Conservation (phyloP, 176 grass and related monocot species). For the Oryza officinalis region DNA sequence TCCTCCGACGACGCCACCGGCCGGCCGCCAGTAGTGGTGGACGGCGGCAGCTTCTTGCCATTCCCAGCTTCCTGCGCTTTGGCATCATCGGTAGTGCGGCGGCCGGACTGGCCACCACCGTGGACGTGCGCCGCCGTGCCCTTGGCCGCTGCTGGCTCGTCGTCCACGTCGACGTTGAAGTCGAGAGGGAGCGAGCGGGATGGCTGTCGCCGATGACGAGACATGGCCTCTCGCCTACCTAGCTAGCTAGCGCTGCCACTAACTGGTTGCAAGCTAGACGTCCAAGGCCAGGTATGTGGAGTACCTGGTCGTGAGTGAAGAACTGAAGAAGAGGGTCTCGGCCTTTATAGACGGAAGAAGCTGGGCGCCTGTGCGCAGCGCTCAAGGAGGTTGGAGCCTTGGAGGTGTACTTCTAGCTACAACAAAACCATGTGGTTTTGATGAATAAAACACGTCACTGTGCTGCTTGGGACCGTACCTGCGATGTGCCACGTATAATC, state of each 20-base stretch:
- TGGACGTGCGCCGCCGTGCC: background rate
- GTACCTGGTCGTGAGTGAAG: background rate
- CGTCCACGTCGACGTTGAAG: slow-evolving; percentile 22
- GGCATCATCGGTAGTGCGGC: background rate
- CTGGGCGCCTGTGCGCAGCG: background rate
- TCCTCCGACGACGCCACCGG: background rate
- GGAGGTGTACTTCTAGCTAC: background rate
- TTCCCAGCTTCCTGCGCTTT: slow-evolving; percentile 23
- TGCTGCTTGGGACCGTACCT: background rate
- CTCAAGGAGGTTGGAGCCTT: background rate
- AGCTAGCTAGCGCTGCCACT: background rate
- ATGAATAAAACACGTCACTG: background rate
- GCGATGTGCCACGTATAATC: background rate
- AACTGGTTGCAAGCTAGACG: background rate
- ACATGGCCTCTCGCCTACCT: slow-evolving; percentile 25
- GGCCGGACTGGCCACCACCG: background rate
- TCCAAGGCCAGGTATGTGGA: background rate
- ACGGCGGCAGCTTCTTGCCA: slow-evolving; percentile 14
- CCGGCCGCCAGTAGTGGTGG: background rate
- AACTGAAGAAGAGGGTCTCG: background rate
- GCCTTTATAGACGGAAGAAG: slow-evolving; percentile 23
- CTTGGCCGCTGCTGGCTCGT: slow-evolving; percentile 3
- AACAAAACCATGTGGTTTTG: background rate
- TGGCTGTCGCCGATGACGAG: slow-evolving; percentile 51
- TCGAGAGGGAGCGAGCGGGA: slow-evolving; percentile 45